Evolutionary conservation across 2,329 filamentous ascomycete genomes (phyloP), one percentile per base, ranked within the genome.

Genomic region (Apiospora kogelbergensis): DNA sequence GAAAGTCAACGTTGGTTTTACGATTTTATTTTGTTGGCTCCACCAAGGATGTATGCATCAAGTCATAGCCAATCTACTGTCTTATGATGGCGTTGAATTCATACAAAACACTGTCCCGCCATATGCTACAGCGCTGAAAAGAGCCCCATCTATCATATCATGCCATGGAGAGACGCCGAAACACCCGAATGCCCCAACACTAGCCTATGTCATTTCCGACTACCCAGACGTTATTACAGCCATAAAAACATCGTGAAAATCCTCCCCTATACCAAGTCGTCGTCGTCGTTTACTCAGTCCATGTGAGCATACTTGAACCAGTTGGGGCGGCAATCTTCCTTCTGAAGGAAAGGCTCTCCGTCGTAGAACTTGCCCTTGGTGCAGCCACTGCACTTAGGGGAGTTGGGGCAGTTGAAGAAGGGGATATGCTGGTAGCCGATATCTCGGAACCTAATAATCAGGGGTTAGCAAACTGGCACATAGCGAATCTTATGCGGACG

Each of bases 361-460:
- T 97, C 94, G 33, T 94, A 98, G 76, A 98, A 92, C 70, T 92
- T 89, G 65, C 95, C 96, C 0, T 93, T 89, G n/a, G 90, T 87
- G 79, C 95, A 98, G 73, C 93, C 93, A 73, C 88, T 91, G 80
- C 95, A 98, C 81, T 98, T 98, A 65, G 93, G 93, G 67, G 92
- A 97, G 82, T 97, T 98, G 71, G 96, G 96, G 79, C 96, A 99
- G 84, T 99, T 99, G 86, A 97, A 97, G 84, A 97, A 99, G 63
- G 96, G 96, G 67, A 98, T 95, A 76, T 99, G 96, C 77, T 98
- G 94, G 83, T 99, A 99, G 69, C 96, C 96, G 74, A 99, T 98
- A 79, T 99, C 96, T 67, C 95, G 95, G 91, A 99, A 99, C 95
- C 95, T 97, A 72, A 7, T 68, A 70, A 15, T 30, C 24, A 37